Evolutionary conservation across 257 asterid species (phyloP), one percentile per base, ranked within the genome.

Genomic region (Solanum gracilifrons): DNA sequence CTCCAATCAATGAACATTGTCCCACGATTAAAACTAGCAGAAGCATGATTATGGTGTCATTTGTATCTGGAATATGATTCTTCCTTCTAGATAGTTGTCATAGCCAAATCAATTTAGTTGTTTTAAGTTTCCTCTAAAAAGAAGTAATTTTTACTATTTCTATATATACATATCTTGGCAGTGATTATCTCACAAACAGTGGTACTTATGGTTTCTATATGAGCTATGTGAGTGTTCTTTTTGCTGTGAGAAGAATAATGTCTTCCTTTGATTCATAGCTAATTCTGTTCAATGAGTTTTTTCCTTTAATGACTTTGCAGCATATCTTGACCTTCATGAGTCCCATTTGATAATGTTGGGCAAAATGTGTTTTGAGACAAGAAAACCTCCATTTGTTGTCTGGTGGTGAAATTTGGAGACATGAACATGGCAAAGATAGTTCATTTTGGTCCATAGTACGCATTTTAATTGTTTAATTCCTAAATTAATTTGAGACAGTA

Each of bases 1-100:
- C 94, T 92, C 43, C 94, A 92, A 86, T 90, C 94, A 23, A 90
- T 92, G 92, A 92, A 92, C 23, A 88, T 92, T 7, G 91, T 90
- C 48, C 92, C 94, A 16, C 91, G 92, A 35, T 84, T 92, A 74
- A 90, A 89, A 87, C 86, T 92, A 35, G 87, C 91, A 0, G 91
- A 89, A 60, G 92, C 92, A 36, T 90, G 89, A 89, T 58, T 86
- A 32, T 85, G 33, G 79, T 68, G 79, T 66, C 75, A 36, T 64
- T 39, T 84, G 58, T 58, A 60, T n/a, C 5, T 84, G 84, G 25
- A 25, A 3, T 10, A 25, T 77, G 62, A 41, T 41, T 55, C 36
- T 77, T 77, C 36, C 62, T 25, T 25, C 0, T 16, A 41, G 62
- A 77, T 77, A 25, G 13, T 7, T 76, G 2, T 32, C 36, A 25